Evolutionary conservation across 768 basidiomycete species (phyloP), one percentile per base, ranked within the genome.

Genomic region (Pseudohyphozyma bogoriensis): DNA sequence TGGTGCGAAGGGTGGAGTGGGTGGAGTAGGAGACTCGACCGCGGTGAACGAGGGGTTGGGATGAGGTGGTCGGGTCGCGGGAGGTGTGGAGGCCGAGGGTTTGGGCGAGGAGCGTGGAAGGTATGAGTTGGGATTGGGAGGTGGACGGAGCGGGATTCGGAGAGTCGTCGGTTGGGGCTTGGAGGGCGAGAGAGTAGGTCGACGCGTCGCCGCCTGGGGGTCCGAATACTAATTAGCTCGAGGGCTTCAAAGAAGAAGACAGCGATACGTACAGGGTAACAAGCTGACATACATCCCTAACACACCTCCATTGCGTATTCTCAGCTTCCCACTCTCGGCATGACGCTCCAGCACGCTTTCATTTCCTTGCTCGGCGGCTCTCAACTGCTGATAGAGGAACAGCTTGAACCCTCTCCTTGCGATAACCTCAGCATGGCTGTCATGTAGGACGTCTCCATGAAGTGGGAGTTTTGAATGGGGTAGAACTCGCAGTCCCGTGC

Each of bases 341-440:
- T 63, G 13, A n/a, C n/a, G n/a, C n/a, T n/a, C n/a, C n/a, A 66
- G 58, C 11, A 46, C n/a, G 22, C 49, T 40, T 13, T 56, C 44
- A 32, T 46, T 32, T 0, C 67, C 51, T 1, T 31, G 7, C 12
- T 20, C 7, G 8, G 55, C 47, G 3, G 35, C 16, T 3, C 39
- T 37, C 11, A 85, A 77, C 72, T 95, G 87, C 59, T 85, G 82
- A 35, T 90, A 72, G 50, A 89, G 75, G 89, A 89, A 96, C 29
- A 84, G 79, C 45, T 85, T 71, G 0, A 85, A 82, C 12, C 84
- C 84, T 33, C 92, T 79, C 24, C 89, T 80, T 2, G 89, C 89
- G n/a, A 95, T 77, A 26, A 92, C 81, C 73, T 96, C 92, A 13
- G 92, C 92, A 72, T 96, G 92, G 55, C 81, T 84, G 69, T 95